Percentiles rank a stretch among this genome's conserved stretches.
Conservation (phyloP, 352 stramenopile species). For the Phytophthora ramorum region DNA sequence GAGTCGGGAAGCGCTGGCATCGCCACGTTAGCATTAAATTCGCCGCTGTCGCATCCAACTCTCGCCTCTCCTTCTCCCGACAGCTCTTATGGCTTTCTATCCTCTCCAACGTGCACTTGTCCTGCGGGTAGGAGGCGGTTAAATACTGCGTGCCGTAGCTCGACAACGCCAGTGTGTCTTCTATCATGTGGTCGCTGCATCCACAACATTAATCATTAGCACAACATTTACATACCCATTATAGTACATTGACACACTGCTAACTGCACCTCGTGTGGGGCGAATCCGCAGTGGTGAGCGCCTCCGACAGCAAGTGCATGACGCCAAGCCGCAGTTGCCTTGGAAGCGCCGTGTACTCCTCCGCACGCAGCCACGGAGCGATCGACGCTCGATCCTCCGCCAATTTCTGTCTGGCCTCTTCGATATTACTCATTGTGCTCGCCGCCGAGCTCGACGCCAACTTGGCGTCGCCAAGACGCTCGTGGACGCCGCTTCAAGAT, state of each 20-base stretch:
- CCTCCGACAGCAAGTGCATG: constrained; percentile 37
- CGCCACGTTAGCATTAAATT: constrained; percentile 45
- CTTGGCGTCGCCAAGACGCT: background rate
- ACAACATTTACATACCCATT: background rate
- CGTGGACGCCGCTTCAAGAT: constrained; percentile 30
- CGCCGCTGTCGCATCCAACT: constrained; percentile 30
- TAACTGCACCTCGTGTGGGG: constrained; percentile 41
- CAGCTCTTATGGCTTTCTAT: constrained; percentile 11
- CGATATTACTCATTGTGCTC: constrained; percentile 15
- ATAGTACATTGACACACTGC: constrained; percentile 4
- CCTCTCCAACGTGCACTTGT: constrained; percentile 17
- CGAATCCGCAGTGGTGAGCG: constrained; percentile 38
- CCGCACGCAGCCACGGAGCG: constrained; percentile 19
- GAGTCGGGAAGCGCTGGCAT: constrained; percentile 55
- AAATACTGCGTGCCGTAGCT: constrained; percentile 55
- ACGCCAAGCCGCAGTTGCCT: constrained; percentile 38
- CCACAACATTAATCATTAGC: background rate
- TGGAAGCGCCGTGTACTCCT: constrained; percentile 37
- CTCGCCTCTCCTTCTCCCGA: constrained; percentile 16
- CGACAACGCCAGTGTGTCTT: constrained; percentile 58
- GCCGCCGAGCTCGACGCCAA: background rate
- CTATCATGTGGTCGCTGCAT: constrained; percentile 34
- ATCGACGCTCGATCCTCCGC: constrained; percentile 5
- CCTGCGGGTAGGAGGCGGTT: constrained; percentile 23
- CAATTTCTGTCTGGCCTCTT: constrained; percentile 19